Base-by-base conservation (phyloP, 2,329 filamentous ascomycete genomes). In the Botrytis squamosa region DNA sequence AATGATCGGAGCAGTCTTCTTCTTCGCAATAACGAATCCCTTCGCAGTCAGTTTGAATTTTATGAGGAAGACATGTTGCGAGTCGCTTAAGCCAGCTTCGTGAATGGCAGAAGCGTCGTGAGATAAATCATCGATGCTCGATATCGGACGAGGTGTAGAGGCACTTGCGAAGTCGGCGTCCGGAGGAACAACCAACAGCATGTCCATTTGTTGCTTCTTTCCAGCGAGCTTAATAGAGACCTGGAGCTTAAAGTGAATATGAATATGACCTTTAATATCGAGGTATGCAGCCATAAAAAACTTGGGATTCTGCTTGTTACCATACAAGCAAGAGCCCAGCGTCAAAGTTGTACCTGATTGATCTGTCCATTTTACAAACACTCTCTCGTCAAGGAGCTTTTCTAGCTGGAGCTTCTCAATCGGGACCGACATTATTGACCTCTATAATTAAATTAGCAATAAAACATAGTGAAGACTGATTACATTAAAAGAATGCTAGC, bases 281-380 rank as follows among this genome's bases (percentile, higher is more conserved):
- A 12, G 18, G 16, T 33, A 22, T 65, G n/a, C 40, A 22, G 18
- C 9, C 16, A 65, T 65, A 22, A 46, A 20, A 33, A 65, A 65
- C 8, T 65, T 29, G 2, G n/a, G 63, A 65, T 65, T 65, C 2
- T 65, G n/a, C 40, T 46, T 65, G 16, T 65, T 65, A 33, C 20
- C 12, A 65, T 65, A 20, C n/a, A 29, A 65, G 25, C 63, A 46
- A 46, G 40, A 65, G 18, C 40, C 49, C 22, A 59, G 38, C 6
- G 25, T 69, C 14, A 69, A 59, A 57, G 49, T 25, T 44, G 36
- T 69, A 22, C 49, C 66, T 59, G 52, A 44, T 69, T 42, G 4
- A 69, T 69, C n/a, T 29, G 14, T 25, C 52, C 52, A 69, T 69
- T 59, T 69, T 44, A 69, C 52, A 69, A 69, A 69, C 18, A 69